phyloP scores from a whole-genome alignment of 306 rosid species.

The Ormosia semicastrata region DNA sequence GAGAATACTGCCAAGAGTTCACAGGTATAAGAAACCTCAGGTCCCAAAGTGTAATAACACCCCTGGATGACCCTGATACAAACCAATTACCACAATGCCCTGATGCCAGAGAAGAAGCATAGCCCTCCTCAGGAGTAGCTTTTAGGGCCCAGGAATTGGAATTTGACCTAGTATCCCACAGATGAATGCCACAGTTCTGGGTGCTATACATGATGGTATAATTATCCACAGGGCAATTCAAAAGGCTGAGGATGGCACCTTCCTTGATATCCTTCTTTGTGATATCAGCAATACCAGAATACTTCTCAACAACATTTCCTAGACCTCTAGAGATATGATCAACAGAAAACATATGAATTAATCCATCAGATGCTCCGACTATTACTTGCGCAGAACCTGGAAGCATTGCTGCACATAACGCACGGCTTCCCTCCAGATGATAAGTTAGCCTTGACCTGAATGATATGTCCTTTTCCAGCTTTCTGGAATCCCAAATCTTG shows the following conservation, averaged over 20 bases:
- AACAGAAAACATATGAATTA: constrained; percentile 82
- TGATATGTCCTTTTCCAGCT: constrained; percentile 94
- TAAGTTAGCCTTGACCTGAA: constrained; percentile 94
- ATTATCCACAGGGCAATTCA: constrained; percentile 67
- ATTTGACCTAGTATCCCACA: constrained; percentile 90
- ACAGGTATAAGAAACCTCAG: constrained; percentile 89
- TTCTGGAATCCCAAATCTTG: constrained; percentile 95
- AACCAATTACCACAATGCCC: constrained; percentile 95
- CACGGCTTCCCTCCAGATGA: constrained; percentile 94
- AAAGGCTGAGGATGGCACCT: constrained; percentile 80
- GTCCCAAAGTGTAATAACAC: constrained; percentile 95
- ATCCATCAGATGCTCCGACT: constrained; percentile 96
- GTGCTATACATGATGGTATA: constrained; percentile 78
- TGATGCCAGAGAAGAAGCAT: constrained; percentile 64
- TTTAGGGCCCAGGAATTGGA: constrained; percentile 75
- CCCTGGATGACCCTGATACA: constrained; percentile 94
- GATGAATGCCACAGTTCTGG: constrained; percentile 89
- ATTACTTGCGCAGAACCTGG: constrained; percentile 84
- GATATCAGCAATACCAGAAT: constrained; percentile 88
- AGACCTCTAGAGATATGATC: constrained; percentile 87
- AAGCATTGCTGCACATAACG: constrained; percentile 82
- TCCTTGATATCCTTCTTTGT: constrained; percentile 88
- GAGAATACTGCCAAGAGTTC: constrained; percentile 86
- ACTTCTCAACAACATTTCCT: constrained; percentile 90
- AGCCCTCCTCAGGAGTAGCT: constrained; percentile 89